Percentiles rank a stretch among this genome's conserved stretches.
These are phyloP conservation scores for Cenococcum geophilum DNA, from an alignment of 495 filamentous ascomycete genomes.

Conservation along the genomic window DNA sequence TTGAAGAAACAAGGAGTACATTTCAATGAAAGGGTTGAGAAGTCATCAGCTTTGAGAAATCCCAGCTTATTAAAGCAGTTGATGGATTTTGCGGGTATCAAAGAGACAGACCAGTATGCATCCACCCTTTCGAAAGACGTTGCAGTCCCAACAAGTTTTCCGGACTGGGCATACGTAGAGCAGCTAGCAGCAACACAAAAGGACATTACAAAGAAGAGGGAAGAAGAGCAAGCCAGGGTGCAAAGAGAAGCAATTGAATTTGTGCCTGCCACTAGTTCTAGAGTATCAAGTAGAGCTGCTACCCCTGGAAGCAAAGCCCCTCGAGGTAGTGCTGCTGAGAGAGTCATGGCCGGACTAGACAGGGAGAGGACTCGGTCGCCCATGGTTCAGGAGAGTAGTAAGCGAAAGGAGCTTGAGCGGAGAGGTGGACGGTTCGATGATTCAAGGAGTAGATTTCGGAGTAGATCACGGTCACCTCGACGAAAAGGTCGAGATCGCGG, in stretches of 20 bases:
- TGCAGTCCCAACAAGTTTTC: slow-evolving; percentile 62
- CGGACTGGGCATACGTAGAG: slow-evolving; percentile 67
- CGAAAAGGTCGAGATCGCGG: slow-evolving; percentile 18
- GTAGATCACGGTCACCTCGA: slow-evolving; percentile 17
- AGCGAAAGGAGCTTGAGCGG: slow-evolving; percentile 20
- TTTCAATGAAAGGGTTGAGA: slow-evolving; percentile 78
- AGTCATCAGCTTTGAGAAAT: slow-evolving; percentile 67
- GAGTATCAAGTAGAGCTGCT: slow-evolving; percentile 16
- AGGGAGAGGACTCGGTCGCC: slow-evolving; percentile 22
- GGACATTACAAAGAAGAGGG: slow-evolving; percentile 51
- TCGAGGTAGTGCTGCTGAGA: slow-evolving; percentile 41
- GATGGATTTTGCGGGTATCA: slow-evolving; percentile 71
- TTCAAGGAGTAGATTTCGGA: slow-evolving; percentile 6
- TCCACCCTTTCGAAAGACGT: slow-evolving; percentile 62
- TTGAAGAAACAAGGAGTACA: slow-evolving; percentile 82
- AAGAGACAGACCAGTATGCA: slow-evolving; percentile 61
- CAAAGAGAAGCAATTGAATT: slow-evolving; percentile 72
- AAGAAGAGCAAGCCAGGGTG: slow-evolving; percentile 47
- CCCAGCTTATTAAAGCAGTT: slow-evolving; percentile 74
- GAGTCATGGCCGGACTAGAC: slow-evolving; percentile 39
- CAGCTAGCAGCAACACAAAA: slow-evolving; percentile 62
- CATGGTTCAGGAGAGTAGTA: slow-evolving; percentile 1
- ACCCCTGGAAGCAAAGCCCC: slow-evolving; percentile 30
- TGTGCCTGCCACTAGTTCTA: slow-evolving; percentile 47
- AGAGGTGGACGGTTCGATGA: slow-evolving; percentile 6